Evolutionary conservation across 345 rosid species (phyloP).

Genomic region (Pugionium dolabratum): DNA sequence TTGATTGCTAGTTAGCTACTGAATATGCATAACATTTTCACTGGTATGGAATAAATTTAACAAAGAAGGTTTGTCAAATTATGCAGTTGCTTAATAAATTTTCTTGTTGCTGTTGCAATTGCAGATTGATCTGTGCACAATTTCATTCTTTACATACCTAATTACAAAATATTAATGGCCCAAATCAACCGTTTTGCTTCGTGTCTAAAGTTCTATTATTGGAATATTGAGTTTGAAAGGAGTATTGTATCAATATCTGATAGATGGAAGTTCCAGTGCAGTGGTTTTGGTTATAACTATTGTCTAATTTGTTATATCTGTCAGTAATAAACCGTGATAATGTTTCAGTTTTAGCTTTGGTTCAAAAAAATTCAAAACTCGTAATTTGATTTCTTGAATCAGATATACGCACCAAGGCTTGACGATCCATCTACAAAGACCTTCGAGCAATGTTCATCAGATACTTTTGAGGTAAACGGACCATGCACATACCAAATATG

Average conservation of each 20-base stretch:
- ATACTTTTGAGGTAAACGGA: slow-evolving; percentile 68
- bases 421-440: slow-evolving; percentile 63
- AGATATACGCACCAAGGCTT: slow-evolving; percentile 77
- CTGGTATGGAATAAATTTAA: background rate
- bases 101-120: background rate
- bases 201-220: background rate
- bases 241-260: background rate
- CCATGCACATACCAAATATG: slow-evolving; percentile 79
- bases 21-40: background rate
- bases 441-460: slow-evolving; percentile 78
- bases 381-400: slow-evolving; percentile 27
- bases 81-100: background rate
- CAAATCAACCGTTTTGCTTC: background rate
- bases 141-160: background rate
- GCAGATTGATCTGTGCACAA: background rate
- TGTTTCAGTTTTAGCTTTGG: slow-evolving; percentile 6
- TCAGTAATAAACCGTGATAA: background rate
- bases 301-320: background rate
- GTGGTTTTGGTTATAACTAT: slow-evolving; percentile 12
- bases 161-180: background rate
- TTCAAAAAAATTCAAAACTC: background rate
- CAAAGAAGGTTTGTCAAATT: background rate
- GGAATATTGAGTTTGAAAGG: background rate
- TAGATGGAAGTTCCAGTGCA: background rate
- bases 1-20: background rate